Percentiles rank a stretch among this genome's conserved stretches.
Evolutionary conservation across 2,329 filamentous ascomycete genomes (phyloP).

Genomic region (Trichoderma koningiopsis): DNA sequence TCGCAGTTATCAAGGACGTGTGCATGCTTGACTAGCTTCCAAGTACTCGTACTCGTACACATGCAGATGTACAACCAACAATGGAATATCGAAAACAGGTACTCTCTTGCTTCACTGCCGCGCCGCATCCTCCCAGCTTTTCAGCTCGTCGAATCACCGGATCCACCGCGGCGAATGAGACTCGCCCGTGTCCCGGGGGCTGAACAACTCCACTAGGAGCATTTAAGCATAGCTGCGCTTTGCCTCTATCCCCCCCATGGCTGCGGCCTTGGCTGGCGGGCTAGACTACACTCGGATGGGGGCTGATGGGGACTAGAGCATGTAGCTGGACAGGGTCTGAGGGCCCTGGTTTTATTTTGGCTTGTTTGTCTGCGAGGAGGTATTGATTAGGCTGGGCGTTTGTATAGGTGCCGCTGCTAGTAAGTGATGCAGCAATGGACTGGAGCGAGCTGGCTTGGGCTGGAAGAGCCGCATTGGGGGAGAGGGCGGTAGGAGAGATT

Average conservation of each 20-base stretch:
- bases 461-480: constrained; percentile 13
- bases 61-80: not conserved
- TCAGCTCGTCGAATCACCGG: constrained; percentile 23
- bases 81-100: not conserved
- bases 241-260: not conserved
- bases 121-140: not conserved
- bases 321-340: not conserved
- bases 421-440: not conserved
- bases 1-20: not conserved
- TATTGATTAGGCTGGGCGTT: not conserved
- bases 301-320: not conserved
- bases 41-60: not conserved
- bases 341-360: not conserved
- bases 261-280: constrained; percentile 8
- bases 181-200: not conserved
- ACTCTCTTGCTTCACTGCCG: not conserved
- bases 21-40: not conserved
- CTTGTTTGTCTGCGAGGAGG: not conserved
- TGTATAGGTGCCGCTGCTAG: not conserved
- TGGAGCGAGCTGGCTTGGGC: not conserved
- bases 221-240: constrained; percentile 17
- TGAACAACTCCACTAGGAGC: not conserved
- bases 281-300: constrained; percentile 1
- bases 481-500: not conserved
- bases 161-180: constrained; percentile 22